Percentiles rank a stretch among this genome's conserved stretches.
Evolutionary conservation across 805 yeast species (phyloP).

Genomic region (Torulaspora indica): DNA sequence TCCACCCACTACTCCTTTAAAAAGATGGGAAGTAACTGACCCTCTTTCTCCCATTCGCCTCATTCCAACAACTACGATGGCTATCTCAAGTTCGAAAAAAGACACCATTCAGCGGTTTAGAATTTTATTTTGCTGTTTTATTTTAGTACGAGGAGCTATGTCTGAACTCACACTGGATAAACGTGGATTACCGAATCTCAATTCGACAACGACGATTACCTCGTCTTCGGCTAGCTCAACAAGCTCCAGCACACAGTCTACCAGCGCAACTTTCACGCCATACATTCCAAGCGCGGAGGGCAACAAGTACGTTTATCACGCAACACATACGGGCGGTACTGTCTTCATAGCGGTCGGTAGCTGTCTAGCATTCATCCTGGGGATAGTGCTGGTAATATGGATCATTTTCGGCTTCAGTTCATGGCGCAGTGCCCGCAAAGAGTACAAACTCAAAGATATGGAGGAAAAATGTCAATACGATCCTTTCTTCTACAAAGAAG

Average conservation of each 20-base stretch:
- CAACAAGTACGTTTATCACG: constrained; percentile 54
- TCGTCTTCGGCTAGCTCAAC: constrained; percentile 4
- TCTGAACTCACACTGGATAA: background rate
- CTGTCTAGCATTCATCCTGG: constrained; percentile 51
- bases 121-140: background rate
- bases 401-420: constrained; percentile 24
- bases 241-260: constrained; percentile 10
- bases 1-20: background rate
- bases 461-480: constrained; percentile 21
- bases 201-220: background rate
- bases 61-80: background rate
- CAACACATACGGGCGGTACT: constrained; percentile 58
- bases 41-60: background rate
- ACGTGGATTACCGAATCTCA: constrained; percentile 5
- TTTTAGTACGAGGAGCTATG: background rate
- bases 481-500: constrained; percentile 18
- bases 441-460: constrained; percentile 21
- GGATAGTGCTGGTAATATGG: constrained; percentile 25
- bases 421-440: constrained; percentile 29
- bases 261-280: constrained; percentile 20
- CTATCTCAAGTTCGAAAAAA: background rate
- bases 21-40: background rate
- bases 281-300: constrained; percentile 22
- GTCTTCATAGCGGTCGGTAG: constrained; percentile 76
- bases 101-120: background rate